Base-by-base conservation (phyloP, 2,329 filamentous ascomycete genomes). In the Eutypa lata region DNA sequence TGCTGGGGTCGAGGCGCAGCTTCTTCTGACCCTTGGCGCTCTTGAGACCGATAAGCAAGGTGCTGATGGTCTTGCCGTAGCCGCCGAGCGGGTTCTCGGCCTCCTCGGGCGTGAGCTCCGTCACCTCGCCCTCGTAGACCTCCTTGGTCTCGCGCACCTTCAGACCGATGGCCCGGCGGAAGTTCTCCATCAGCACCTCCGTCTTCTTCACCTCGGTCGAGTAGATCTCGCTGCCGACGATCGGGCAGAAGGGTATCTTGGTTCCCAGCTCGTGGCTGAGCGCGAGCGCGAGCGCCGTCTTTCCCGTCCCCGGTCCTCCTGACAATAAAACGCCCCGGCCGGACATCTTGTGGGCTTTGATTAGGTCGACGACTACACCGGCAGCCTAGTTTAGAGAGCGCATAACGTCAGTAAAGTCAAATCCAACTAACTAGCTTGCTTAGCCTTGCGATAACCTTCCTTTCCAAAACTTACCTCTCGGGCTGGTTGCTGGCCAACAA, bases 121-220 rank as follows among this genome's bases (percentile, higher is more conserved):
- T 97, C 52, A 99, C 94, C 75, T 99, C 94, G 68, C 94, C 94
- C 76, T 99, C 94, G 75, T 97, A 99, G 54, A 99, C 93, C 75
- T 99, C 94, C 75, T 99, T 99, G 49, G 93, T 97, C 80, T 99
- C 94, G 66, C 94, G 91, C 61, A 99, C 94, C 69, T 96, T 92
- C 61, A 99, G 81, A 33, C 93, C 94, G 71, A 99, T 99, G 54
- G 94, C 94, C 68, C 94, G 83, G 70, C 94, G 84, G 73, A 99
- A 99, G 77, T 97, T 97, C 80, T 99, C 94, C 94, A 97, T 97
- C 69, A 99, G 77, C 61, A 96, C 89, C 74, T 99, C 94, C 48
- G 94, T 99, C 84, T 99, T 99, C 84, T 99, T 99, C 59, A 99
- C 92, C 74, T 99, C 94, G 45, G 93, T 88, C 62, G 91, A 96